These are phyloP conservation scores for Boletellus emodensis DNA, from an alignment of 768 basidiomycete species.

Conservation along the genomic window DNA sequence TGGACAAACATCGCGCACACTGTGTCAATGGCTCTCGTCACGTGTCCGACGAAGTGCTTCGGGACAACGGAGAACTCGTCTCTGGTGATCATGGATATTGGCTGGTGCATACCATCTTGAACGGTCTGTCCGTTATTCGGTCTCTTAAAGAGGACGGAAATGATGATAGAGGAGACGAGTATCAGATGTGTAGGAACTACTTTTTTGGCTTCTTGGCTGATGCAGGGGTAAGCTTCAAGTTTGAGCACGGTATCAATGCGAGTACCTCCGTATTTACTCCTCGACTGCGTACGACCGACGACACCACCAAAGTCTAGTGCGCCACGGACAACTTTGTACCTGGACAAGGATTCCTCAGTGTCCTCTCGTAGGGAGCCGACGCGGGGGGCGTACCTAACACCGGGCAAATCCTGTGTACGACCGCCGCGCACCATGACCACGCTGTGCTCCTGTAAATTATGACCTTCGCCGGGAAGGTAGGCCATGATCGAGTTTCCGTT, in stretches of 20 bases:
- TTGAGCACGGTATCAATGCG: constrained; percentile 1
- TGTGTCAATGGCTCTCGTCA: too few species aligned
- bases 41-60: too few species aligned
- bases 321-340: constrained; percentile 94
- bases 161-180: background rate
- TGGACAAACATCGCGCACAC: too few species aligned
- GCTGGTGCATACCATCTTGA: too few species aligned
- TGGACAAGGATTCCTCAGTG: constrained; percentile 29
- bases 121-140: background rate
- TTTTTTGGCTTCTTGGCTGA: constrained; percentile 87
- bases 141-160: background rate
- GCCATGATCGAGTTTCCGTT: constrained; percentile 88
- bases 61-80: too few species aligned
- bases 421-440: constrained; percentile 95
- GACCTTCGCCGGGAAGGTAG: constrained; percentile 96
- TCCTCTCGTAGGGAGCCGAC: background rate
- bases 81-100: too few species aligned
- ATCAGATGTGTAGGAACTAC: constrained; percentile 26
- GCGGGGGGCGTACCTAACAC: constrained; percentile 71
- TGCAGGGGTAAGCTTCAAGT: constrained; percentile 10
- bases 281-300: constrained; percentile 69
- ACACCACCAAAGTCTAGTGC: constrained; percentile 90
- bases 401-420: constrained; percentile 94
- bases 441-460: constrained; percentile 96
- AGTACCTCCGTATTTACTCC: constrained; percentile 92